These are phyloP conservation scores for Trichoderma sp. DNA, from an alignment of 2,329 filamentous ascomycete genomes.

Conservation along the genomic window DNA sequence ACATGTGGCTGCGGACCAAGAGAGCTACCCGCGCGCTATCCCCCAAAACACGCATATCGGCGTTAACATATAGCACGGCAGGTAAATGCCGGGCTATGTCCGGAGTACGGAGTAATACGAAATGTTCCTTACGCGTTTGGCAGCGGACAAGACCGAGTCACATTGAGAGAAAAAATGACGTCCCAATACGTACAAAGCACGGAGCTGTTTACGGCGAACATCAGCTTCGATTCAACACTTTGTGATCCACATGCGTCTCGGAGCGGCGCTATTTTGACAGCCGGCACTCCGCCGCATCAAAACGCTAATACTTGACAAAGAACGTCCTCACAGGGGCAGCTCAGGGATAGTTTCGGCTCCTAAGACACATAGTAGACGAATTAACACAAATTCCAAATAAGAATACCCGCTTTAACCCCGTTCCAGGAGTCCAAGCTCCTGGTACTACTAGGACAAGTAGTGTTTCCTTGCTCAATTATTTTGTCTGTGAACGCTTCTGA, in stretches of 20 bases:
- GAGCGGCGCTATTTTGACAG: conserved; percentile 3
- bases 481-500: neutral
- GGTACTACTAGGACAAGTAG: neutral
- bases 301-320: neutral
- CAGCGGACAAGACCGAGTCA: neutral
- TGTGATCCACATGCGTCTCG: neutral
- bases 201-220: neutral
- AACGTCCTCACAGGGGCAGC: neutral
- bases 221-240: neutral
- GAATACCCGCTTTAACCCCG: neutral
- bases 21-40: neutral
- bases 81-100: neutral
- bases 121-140: conserved; percentile 11
- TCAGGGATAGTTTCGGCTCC: neutral
- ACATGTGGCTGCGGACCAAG: conserved; percentile 3
- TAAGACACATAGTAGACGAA: neutral
- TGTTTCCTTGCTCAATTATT: neutral
- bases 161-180: neutral
- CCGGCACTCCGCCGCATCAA: neutral
- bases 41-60: neutral
- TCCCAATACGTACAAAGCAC: too few species aligned
- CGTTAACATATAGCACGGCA: neutral
- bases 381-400: neutral
- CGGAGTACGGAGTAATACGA: neutral
- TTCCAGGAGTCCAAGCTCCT: neutral